Conservation (phyloP, 345 rosid genomes). For the Hibiscus syriacus region DNA sequence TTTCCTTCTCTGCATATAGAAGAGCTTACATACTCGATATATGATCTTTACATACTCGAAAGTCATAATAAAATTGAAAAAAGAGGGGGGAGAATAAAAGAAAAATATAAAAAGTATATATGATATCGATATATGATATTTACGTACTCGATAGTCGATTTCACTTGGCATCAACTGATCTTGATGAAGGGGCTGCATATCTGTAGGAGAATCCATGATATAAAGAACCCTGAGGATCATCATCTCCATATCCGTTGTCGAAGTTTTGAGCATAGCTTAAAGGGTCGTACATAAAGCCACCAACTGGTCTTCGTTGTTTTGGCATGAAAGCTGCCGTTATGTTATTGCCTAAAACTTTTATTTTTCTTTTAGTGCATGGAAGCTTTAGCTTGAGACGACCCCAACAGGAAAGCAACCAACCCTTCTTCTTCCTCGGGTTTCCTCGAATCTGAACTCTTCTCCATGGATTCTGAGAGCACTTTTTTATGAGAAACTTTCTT, state of each 20-base stretch:
- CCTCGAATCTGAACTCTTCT: constrained; percentile 16
- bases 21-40: no score
- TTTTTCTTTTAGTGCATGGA: constrained; percentile 27
- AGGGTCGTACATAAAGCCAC: constrained; percentile 40
- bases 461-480: constrained; percentile 11
- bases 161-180: constrained; percentile 9
- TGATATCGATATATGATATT: no score
- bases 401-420: constrained; percentile 30
- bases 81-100: neutral
- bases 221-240: constrained; percentile 13
- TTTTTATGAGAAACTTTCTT: neutral
- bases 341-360: constrained; percentile 10
- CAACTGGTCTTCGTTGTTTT: constrained; percentile 15
- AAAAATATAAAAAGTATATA: no score
- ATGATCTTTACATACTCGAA: no score
- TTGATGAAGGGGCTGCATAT: constrained; percentile 23
- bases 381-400: constrained; percentile 34
- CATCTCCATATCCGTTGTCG: constrained; percentile 30
- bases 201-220: constrained; percentile 36
- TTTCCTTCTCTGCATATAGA: neutral
- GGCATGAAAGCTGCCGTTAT: constrained; percentile 11
- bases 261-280: constrained; percentile 47
- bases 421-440: constrained; percentile 17
- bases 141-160: neutral
- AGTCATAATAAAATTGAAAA: no score